These are phyloP conservation scores for Erysimum cheiri DNA, from an alignment of 441 rosid species.

Conservation along the genomic window DNA sequence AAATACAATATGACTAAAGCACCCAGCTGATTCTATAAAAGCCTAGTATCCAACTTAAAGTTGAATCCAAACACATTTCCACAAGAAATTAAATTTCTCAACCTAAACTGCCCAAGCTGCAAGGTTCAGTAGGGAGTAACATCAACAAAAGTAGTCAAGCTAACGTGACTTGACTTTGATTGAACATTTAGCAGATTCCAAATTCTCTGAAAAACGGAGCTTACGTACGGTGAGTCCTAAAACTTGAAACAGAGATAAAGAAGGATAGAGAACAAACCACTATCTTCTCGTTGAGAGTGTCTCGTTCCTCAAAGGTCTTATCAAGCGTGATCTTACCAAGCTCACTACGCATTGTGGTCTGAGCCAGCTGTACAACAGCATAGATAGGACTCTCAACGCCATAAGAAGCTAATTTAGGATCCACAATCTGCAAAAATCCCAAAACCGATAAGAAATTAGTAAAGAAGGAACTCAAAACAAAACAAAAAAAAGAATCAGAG, in stretches of 20 bases:
- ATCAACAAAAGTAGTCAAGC: not conserved
- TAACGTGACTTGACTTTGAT: constrained; percentile 9
- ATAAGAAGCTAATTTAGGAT: constrained; percentile 88
- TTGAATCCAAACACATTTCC: constrained; percentile 8
- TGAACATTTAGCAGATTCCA: not conserved
- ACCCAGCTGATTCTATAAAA: not conserved
- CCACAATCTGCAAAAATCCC: constrained; percentile 66
- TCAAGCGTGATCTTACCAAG: constrained; percentile 96
- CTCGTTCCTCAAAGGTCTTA: constrained; percentile 95
- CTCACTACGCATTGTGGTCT: constrained; percentile 98
- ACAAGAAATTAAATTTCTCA: not conserved
- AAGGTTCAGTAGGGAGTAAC: not conserved
- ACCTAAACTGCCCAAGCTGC: constrained; percentile 20
- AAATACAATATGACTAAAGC: not conserved
- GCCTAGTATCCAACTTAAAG: not conserved
- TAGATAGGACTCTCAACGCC: constrained; percentile 93
- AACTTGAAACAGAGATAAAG: constrained; percentile 5
- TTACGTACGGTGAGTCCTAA: not conserved
- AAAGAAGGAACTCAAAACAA: not conserved
- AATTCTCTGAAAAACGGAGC: not conserved
- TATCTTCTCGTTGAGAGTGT: constrained; percentile 89
- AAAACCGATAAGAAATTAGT: not conserved
- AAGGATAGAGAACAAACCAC: constrained; percentile 59
- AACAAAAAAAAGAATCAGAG: not conserved
- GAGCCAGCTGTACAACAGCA: constrained; percentile 93